Conservation (phyloP, 352 stramenopile species). For the Pythium guiyangense region DNA sequence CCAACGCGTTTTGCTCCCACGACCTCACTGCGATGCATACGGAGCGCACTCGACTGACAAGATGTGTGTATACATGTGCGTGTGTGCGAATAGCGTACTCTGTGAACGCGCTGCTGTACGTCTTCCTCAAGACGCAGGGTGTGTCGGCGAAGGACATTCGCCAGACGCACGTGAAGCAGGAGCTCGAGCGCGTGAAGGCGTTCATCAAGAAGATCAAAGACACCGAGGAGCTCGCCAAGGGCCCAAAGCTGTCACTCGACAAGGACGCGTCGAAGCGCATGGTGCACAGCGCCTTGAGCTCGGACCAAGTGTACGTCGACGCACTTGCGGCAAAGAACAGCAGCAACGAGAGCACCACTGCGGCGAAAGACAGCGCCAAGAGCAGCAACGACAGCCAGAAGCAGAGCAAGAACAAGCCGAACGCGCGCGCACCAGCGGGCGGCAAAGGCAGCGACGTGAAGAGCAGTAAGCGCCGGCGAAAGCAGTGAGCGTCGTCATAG, state of each 20-base stretch:
- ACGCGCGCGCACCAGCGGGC: slow-evolving; percentile 17
- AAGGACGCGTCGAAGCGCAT: slow-evolving; percentile 79
- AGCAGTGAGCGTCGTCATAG: slow-evolving; percentile 6
- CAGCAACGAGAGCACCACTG: slow-evolving; percentile 27
- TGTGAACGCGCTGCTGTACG: slow-evolving; percentile 84
- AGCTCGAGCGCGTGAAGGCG: slow-evolving; percentile 83
- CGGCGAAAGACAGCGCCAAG: slow-evolving; percentile 16
- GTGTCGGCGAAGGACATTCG: slow-evolving; percentile 85
- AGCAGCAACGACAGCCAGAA: slow-evolving; percentile 33
- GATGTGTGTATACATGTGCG: not conserved
- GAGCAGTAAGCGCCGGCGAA: slow-evolving; percentile 32
- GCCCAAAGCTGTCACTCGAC: slow-evolving; percentile 68
- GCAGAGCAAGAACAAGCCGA: slow-evolving; percentile 28
- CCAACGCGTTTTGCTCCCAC: not conserved
- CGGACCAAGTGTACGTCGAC: slow-evolving; percentile 80
- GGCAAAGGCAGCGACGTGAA: slow-evolving; percentile 52
- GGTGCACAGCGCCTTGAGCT: slow-evolving; percentile 80
- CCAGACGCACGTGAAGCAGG: slow-evolving; percentile 88
- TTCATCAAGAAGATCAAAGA: slow-evolving; percentile 91
- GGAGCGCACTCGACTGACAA: not conserved
- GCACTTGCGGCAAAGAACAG: slow-evolving; percentile 51
- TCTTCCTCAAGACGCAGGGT: slow-evolving; percentile 85
- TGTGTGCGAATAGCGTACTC: slow-evolving; percentile 55
- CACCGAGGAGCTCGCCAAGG: slow-evolving; percentile 77
- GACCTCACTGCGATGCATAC: not conserved